Evolutionary conservation across 345 rosid genomes (phyloP).

Genomic region (Adansonia digitata): DNA sequence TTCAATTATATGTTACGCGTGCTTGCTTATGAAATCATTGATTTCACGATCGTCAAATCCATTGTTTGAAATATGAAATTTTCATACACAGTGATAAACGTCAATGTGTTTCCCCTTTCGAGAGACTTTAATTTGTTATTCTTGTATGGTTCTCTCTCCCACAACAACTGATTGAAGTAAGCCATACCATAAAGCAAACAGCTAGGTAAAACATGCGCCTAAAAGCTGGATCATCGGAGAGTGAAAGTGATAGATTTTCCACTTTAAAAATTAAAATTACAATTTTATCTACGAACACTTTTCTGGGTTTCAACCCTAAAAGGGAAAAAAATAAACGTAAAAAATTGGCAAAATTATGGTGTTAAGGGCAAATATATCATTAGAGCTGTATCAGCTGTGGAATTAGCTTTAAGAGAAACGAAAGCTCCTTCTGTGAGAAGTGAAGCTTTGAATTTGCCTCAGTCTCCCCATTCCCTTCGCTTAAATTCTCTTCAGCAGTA

Average conservation of each 20-base stretch:
- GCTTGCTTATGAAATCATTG: too few species aligned
- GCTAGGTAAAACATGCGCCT: not conserved
- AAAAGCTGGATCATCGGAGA: not conserved
- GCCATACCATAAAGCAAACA: too few species aligned
- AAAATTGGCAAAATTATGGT: not conserved
- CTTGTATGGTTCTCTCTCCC: too few species aligned
- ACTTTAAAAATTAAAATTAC: not conserved
- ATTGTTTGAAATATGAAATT: too few species aligned
- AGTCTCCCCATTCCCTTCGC: not conserved
- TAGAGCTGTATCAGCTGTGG: constrained; percentile 62
- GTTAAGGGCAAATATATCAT: not conserved
- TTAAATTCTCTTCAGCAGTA: constrained; percentile 8
- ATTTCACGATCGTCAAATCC: too few species aligned
- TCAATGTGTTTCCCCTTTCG: too few species aligned
- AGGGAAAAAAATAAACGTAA: not conserved
- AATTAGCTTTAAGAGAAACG: constrained; percentile 86
- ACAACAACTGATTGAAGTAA: too few species aligned
- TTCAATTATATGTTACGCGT: too few species aligned
- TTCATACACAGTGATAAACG: too few species aligned
- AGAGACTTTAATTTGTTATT: too few species aligned
- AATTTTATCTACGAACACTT: not conserved
- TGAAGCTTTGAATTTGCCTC: constrained; percentile 41
- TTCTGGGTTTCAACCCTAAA: not conserved
- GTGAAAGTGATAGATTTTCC: not conserved
- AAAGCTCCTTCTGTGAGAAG: constrained; percentile 71